phyloP scores from a whole-genome alignment of 768 basidiomycete genomes.

The Xerocomus potaroensis region DNA sequence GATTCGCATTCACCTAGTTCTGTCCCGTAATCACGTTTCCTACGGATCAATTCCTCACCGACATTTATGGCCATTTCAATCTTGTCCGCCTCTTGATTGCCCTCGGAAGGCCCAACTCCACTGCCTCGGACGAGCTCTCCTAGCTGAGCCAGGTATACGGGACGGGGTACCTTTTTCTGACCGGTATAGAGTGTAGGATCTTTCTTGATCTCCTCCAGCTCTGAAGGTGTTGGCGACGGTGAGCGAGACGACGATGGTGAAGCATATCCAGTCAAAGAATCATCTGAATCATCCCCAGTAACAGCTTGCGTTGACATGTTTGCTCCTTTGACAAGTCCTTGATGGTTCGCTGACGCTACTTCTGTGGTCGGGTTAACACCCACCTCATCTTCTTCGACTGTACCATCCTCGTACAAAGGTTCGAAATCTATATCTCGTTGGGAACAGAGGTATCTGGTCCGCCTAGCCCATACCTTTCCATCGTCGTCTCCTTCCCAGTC shows the following conservation, averaged over 20 bases:
- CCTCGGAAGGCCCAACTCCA: conserved; percentile 47
- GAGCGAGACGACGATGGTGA: conserved; percentile 65
- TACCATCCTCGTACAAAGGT: conserved; percentile 17
- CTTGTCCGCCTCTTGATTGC: conserved; percentile 64
- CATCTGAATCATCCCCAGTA: conserved; percentile 68
- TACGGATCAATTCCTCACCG: conserved; percentile 80
- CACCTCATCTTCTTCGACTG: neutral
- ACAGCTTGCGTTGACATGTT: conserved; percentile 11
- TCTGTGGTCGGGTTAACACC: conserved; percentile 15
- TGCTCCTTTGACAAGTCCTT: neutral
- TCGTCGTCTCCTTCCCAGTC: conserved; percentile 78
- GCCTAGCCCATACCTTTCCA: conserved; percentile 60
- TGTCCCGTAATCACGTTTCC: conserved; percentile 79
- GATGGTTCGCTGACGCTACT: conserved; percentile 1
- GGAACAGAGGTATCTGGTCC: conserved; percentile 50
- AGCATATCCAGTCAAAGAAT: conserved; percentile 75
- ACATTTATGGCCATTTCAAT: conserved; percentile 75
- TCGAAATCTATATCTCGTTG: conserved; percentile 51
- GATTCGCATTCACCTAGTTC: conserved; percentile 62
- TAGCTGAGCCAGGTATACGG: conserved; percentile 88
- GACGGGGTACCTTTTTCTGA: conserved; percentile 64
- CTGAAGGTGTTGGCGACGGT: conserved; percentile 74
- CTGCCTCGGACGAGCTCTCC: conserved; percentile 68
- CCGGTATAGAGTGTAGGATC: conserved; percentile 79
- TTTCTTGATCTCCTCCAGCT: conserved; percentile 77